Evolutionary conservation across 2,329 filamentous ascomycete species (phyloP), one percentile per base, ranked within the genome.

Genomic region (Pseudogymnoascus sp.): DNA sequence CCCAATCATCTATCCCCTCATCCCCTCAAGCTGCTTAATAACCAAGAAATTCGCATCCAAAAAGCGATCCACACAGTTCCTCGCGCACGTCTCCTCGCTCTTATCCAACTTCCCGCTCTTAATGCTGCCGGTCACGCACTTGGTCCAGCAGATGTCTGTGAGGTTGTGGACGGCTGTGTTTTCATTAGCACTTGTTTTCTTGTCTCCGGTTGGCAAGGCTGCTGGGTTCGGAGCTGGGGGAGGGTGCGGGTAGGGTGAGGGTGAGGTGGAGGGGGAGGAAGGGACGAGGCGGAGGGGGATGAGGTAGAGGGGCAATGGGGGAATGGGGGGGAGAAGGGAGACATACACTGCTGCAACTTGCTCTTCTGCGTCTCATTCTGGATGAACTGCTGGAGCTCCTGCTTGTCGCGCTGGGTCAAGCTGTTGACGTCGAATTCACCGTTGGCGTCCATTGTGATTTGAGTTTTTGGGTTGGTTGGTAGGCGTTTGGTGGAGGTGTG

Each of bases 61-160:
- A 77, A 95, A 97, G 63, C 94, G 83, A 71, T 96, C 90, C 63
- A 97, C 92, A 73, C 94, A 99, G 80, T 96, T 97, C 75, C 87
- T 81, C 74, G 96, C 83, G 76, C 94, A 99, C 7, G 80, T 78
- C 78, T 94, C 88, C 79, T 99, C 94, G 66, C 77, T 79, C 71
- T 82, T 84, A 69, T 95, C 91, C 68, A 99, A 80, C 70, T 85
- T 84, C 28, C 85, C 84, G 65, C 81, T 83, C 69, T 87, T 86
- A 74, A 97, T 88, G 64, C 81, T 82, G 62, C 85, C 80, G 7
- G 89, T 88, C 65, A 97, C 81, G 80, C 94, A 99, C 79, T 97
- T 97, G 74, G 87, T 91, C 87, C 92, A 99, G 84, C 94, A 99
- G 65, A 89, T 84, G 71, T 94, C 89, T 47, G 85, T 85, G 37